Base-by-base conservation (phyloP, 2,329 filamentous ascomycete species). In the Lachnellula arida region DNA sequence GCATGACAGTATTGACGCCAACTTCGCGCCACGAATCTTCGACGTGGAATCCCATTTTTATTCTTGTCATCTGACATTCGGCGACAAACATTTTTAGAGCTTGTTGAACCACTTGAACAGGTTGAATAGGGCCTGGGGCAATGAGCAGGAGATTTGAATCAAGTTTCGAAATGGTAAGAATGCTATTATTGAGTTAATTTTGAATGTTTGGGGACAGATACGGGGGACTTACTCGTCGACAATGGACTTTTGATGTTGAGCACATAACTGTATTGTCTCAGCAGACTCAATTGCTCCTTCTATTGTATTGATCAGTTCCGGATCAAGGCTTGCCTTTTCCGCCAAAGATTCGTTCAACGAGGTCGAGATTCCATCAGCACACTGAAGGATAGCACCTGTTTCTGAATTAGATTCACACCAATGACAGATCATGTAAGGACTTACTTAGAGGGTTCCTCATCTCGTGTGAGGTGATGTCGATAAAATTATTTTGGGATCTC, bases 71-170 rank as follows among this genome's bases (percentile, higher is more conserved):
- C 48, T 81, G 76, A 15, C 91, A 73, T 67, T 92, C 88, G 4
- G 86, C 78, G 68, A 90, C 85, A 63, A 91, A 90, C 82, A 92
- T 89, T 68, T 88, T 88, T 46, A 89, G 70, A 1, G 85, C 84
- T 39, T 82, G 77, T 59, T 85, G 79, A 1, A 89, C 83, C 15
- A 88, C 80, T 12, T 81, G 78, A 37, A 88, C 71, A 0, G 87
- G 87, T 63, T 88, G 85, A 2, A 85, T 81, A 55, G 87, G 81
- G 4, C 88, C 80, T 0, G 87, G 87, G 1, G 86, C 86, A 1
- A 90, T 86, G 39, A 85, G 77, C 2, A 90, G 73, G 40, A 89
- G 76, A 53, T 85, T 84, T 1, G 85, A 87, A 65, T 90, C 87
- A n/a, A 90, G 76, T 64, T 89, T 87, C 37, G 81, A 85, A 15